phyloP scores from a whole-genome alignment of 169 alveolate species.

The Plasmodium fragile region DNA sequence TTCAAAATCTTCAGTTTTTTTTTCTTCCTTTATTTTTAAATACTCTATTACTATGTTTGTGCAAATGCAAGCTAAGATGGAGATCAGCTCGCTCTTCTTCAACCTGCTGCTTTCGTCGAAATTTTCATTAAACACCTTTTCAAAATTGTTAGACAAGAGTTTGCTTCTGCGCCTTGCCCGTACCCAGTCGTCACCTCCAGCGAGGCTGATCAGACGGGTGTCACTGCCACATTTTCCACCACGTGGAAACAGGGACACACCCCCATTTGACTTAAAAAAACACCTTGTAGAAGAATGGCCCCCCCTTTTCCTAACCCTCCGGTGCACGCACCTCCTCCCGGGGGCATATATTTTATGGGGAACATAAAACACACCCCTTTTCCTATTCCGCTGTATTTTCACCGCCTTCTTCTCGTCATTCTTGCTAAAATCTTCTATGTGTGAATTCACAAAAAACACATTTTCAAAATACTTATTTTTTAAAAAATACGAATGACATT shows the following conservation, averaged over 20 bases:
- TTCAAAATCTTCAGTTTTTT: constrained; percentile 30
- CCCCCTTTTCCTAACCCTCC: not conserved
- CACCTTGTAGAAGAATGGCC: not conserved
- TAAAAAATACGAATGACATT: constrained; percentile 42
- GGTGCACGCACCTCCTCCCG: not conserved
- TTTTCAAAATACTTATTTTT: constrained; percentile 34
- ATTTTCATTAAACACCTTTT: constrained; percentile 37
- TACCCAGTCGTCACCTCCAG: not conserved
- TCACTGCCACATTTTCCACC: not conserved
- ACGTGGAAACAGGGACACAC: not conserved
- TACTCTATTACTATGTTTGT: constrained; percentile 61
- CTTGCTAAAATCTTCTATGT: not conserved
- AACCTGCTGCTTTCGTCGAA: constrained; percentile 43
- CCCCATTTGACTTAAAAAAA: constrained; percentile 4
- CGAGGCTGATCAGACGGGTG: not conserved
- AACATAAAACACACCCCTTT: not conserved
- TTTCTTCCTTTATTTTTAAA: constrained; percentile 61
- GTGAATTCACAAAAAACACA: constrained; percentile 32
- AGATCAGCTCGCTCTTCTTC: constrained; percentile 45
- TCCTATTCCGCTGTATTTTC: not conserved
- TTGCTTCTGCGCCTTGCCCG: not conserved
- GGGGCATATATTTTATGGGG: not conserved
- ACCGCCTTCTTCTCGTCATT: constrained; percentile 9
- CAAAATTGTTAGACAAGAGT: constrained; percentile 16
- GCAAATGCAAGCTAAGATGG: constrained; percentile 69